A percentile compares a stretch with the other conserved stretches of the same genome.
These are phyloP conservation scores for Trametes polyzona DNA, from an alignment of 1,284 basidiomycete species.

Conservation along the genomic window DNA sequence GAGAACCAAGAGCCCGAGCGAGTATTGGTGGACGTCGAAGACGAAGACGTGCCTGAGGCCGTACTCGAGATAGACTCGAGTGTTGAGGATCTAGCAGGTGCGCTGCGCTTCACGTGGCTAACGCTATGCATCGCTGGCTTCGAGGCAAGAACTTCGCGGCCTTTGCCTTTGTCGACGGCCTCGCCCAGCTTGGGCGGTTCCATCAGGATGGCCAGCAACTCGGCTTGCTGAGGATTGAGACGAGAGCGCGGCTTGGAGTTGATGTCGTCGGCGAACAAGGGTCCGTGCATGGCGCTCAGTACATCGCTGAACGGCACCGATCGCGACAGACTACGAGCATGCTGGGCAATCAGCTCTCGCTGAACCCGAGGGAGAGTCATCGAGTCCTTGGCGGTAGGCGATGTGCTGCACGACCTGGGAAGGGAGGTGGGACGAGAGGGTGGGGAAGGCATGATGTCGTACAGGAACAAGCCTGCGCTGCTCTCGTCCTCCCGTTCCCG, in stretches of 20 bases:
- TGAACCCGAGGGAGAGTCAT: constrained; percentile 28
- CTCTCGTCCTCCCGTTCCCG: constrained; percentile 16
- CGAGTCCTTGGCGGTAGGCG: constrained; percentile 26
- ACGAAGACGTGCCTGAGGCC: constrained; percentile 38
- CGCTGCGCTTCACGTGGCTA: constrained; percentile 19
- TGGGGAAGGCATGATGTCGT: constrained; percentile 31
- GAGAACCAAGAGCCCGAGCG: constrained; percentile 62
- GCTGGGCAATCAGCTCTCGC: constrained; percentile 28
- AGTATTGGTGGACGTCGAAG: constrained; percentile 33
- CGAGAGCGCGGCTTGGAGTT: constrained; percentile 34
- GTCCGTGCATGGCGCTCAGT: constrained; percentile 59
- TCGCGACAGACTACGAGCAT: constrained; percentile 28
- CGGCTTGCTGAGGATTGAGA: constrained; percentile 38
- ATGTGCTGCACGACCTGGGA: constrained; percentile 21
- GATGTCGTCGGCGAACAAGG: constrained; percentile 54
- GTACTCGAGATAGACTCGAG: constrained; percentile 25
- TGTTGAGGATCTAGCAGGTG: constrained; percentile 18
- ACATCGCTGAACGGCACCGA: constrained; percentile 60
- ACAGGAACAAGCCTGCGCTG: constrained; percentile 25
- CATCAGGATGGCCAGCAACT: constrained; percentile 54
- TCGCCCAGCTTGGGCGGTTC: constrained; percentile 43
- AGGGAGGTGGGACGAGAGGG: constrained; percentile 22
- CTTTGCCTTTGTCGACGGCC: constrained; percentile 40
- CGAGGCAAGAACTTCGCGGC: constrained; percentile 12
- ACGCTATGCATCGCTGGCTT: constrained; percentile 11